Evolutionary conservation across 1,139 yeast species (phyloP), one percentile per base, ranked within the genome.

Genomic region (Lodderomyces theae): DNA sequence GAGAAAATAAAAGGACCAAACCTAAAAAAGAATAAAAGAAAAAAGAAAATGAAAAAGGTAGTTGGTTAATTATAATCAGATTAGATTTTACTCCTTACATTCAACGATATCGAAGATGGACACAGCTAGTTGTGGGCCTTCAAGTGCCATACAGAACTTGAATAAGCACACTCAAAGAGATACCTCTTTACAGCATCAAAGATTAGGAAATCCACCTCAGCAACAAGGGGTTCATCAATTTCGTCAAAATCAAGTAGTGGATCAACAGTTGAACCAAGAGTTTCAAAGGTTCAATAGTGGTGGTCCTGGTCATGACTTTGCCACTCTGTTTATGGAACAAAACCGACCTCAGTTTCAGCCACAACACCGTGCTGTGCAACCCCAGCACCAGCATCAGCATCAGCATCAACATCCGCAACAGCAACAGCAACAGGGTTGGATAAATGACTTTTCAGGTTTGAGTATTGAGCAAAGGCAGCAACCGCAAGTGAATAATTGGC

Each of bases 111-210:
- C 31, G 30, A 17, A 16, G 29, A 66, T 66, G 72, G 70, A 66
- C 39, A 56, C 61, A 34, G 62, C 62, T 25, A 56, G 54, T 42
- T 66, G 72, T 57, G 70, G 70, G 29, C 70, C 70, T 13, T 56
- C 69, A 11, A 66, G 60, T 44, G 71, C 71, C 16, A 51, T 66
- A 31, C 59, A 59, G 43, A 63, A 61, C 51, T 53, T 66, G 34
- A 52, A 60, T 21, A 62, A 62, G 42, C 66, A 66, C 45, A 45
- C 68, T 2, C 66, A 61, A 41, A 48, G 66, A 42, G 71, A 66
- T 42, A 60, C 50, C 28, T 56, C 68, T 7, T 50, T 64, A 16
- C 70, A 65, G 38, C 58, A 59, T 40, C 69, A 65, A 36, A 51
- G 49, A 17, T 39, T 42, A 24, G 33, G 32, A 29, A 37, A 40